These are phyloP conservation scores for Colletotrichum simmondsii DNA, from an alignment of 2,329 filamentous ascomycete genomes.

Conservation along the genomic window DNA sequence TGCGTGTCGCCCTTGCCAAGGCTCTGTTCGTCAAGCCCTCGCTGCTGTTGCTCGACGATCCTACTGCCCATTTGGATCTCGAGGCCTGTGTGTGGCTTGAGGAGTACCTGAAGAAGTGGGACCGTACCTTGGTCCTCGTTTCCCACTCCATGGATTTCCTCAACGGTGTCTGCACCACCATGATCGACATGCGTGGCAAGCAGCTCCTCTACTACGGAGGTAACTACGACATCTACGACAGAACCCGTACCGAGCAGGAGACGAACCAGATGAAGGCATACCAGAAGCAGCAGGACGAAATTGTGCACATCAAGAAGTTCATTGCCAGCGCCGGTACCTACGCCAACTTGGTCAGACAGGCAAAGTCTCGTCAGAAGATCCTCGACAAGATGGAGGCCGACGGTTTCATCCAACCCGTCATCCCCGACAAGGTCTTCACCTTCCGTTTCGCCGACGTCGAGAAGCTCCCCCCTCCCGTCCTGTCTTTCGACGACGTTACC, in stretches of 20 bases:
- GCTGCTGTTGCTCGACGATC: slow-evolving; percentile 94
- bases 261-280: slow-evolving; percentile 99
- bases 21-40: slow-evolving; percentile 98
- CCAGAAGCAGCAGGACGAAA: slow-evolving; percentile 98
- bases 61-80: slow-evolving; percentile 98
- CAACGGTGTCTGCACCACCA: slow-evolving; percentile 97
- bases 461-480: slow-evolving; percentile 96
- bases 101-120: slow-evolving; percentile 99
- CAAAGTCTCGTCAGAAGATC: slow-evolving; percentile 99
- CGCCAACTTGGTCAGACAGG: slow-evolving; percentile 98
- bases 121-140: slow-evolving; percentile 93
- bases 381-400: slow-evolving; percentile 99
- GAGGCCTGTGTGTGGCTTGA: slow-evolving; percentile 99
- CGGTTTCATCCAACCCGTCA: slow-evolving; percentile 94
- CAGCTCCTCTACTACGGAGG: slow-evolving; percentile 97
- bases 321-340: slow-evolving; percentile 99
- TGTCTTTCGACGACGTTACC: slow-evolving; percentile 96
- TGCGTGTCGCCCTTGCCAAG: slow-evolving; percentile 98
- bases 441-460: slow-evolving; percentile 99
- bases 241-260: slow-evolving; percentile 94
- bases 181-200: slow-evolving; percentile 97
- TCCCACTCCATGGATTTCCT: slow-evolving; percentile 99
- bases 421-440: slow-evolving; percentile 87
- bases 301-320: slow-evolving; percentile 99
- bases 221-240: slow-evolving; percentile 98